phyloP scores from a whole-genome alignment of 2,329 filamentous ascomycete species.

The Penicillium rolfsii region DNA sequence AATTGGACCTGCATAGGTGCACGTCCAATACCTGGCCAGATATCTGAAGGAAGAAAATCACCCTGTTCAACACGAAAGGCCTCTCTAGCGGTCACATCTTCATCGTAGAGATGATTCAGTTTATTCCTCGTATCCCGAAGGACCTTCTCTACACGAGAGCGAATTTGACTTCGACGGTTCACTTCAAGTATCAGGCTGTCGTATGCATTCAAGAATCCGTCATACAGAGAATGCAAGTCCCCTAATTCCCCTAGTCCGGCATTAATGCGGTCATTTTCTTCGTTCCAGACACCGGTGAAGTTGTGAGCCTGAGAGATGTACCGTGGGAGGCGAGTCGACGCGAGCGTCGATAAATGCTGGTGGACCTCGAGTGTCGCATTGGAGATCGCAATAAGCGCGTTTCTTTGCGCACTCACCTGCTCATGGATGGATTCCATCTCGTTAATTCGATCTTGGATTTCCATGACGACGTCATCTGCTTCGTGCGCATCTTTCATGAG shows the following conservation, averaged over 20 bases:
- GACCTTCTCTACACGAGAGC: slow-evolving; percentile 73
- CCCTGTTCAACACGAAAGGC: slow-evolving; percentile 80
- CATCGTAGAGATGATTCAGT: slow-evolving; percentile 72
- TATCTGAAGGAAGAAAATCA: slow-evolving; percentile 82
- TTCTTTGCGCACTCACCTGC: slow-evolving; percentile 65
- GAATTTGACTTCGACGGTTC: slow-evolving; percentile 71
- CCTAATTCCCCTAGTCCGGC: slow-evolving; percentile 75
- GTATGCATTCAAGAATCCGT: slow-evolving; percentile 82
- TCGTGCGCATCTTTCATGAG: slow-evolving; percentile 62
- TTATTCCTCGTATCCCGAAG: slow-evolving; percentile 77
- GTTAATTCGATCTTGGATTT: slow-evolving; percentile 73
- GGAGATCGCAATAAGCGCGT: slow-evolving; percentile 60
- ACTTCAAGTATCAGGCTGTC: slow-evolving; percentile 83
- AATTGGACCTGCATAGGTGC: slow-evolving; percentile 56
- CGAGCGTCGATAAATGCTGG: slow-evolving; percentile 67
- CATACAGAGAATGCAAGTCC: slow-evolving; percentile 78
- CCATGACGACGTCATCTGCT: slow-evolving; percentile 64
- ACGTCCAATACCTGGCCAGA: slow-evolving; percentile 75
- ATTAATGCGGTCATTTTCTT: slow-evolving; percentile 71
- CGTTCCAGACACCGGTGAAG: slow-evolving; percentile 65
- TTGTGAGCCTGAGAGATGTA: slow-evolving; percentile 54
- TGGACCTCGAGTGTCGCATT: slow-evolving; percentile 66
- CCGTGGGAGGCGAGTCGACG: slow-evolving; percentile 60
- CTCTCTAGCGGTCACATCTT: slow-evolving; percentile 74
- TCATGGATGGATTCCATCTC: slow-evolving; percentile 75